Evolutionary conservation across 2,329 filamentous ascomycete species (phyloP).

Genomic region (Fusarium incarnatum): DNA sequence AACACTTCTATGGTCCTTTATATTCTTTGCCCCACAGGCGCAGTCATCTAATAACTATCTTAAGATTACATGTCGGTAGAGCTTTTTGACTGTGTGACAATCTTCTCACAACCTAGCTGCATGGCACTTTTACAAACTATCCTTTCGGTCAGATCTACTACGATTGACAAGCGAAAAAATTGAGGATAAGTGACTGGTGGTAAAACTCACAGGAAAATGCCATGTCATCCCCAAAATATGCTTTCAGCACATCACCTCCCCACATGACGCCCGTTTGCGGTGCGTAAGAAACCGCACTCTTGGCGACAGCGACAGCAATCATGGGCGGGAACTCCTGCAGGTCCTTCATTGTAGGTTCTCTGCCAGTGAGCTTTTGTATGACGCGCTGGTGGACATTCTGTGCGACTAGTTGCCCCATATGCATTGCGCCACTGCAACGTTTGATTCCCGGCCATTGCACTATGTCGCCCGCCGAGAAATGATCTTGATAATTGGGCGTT

Average conservation of each 20-base stretch:
- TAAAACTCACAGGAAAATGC: not conserved
- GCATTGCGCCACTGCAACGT: not conserved
- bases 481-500: not conserved
- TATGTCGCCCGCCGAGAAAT: not conserved
- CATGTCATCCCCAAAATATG: not conserved
- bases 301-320: not conserved
- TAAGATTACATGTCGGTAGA: not conserved
- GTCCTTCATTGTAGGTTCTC: not conserved
- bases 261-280: not conserved
- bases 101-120: not conserved
- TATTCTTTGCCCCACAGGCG: no score
- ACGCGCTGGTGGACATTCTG: not conserved
- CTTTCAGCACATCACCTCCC: not conserved
- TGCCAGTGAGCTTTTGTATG: not conserved
- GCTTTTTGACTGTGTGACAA: not conserved
- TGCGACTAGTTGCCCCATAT: not conserved
- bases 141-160: not conserved
- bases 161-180: no score
- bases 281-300: not conserved
- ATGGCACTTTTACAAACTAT: not conserved
- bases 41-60: not conserved
- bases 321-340: not conserved
- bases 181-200: not conserved
- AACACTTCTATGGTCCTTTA: no score
- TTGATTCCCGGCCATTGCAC: constrained; percentile 1